Evolutionary conservation across 495 filamentous ascomycete genomes (phyloP), one percentile per base, ranked within the genome.

Genomic region (Penicillium daleae): DNA sequence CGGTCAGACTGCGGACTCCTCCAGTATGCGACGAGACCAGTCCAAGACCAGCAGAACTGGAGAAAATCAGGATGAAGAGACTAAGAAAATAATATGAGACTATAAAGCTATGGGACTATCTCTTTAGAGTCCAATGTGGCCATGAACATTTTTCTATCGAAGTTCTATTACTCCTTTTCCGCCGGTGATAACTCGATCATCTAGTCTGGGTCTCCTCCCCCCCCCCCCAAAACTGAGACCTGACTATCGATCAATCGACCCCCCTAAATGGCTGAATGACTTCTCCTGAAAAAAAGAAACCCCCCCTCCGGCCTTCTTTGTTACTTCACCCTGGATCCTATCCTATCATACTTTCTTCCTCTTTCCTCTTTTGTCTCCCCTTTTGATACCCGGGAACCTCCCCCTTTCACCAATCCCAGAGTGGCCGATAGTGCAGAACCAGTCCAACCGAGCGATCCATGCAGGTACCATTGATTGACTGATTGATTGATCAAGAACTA

Each of bases 381-480:
- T 13, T 24, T 50, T n/a, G n/a, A n/a, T n/a, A n/a, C n/a, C 17
- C 3, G 9, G 12, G 19, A 12, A 3, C 8, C 37, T n/a, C 56
- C 27, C 39, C 42, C 19, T 57, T 42, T 42, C 27, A 33, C 12
- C 19, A 31, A 21, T 22, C 56, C 10, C 27, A 24, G n/a, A 39
- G 22, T 21, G 24, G n/a, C 13, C 6, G 40, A 40, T 33, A 40
- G 53, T n/a, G n/a, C 9, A 21, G 40, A 6, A 29, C 50, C 2
- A 53, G 10, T 9, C 35, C 10, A 13, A 39, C 13, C 2, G 12
- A 56, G 53, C 32, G 27, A 42, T 33, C 55, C 66, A 70, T 72
- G 69, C 69, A 72, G 69, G 69, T 72, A 72, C 69, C 39, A 62
- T 59, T 39, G 15, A 29, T 50, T 29, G 46, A 50, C 15, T 15